Evolutionary conservation across 805 yeast genomes (phyloP), one percentile per base, ranked within the genome.

Genomic region (Naumovozyma castellii): DNA sequence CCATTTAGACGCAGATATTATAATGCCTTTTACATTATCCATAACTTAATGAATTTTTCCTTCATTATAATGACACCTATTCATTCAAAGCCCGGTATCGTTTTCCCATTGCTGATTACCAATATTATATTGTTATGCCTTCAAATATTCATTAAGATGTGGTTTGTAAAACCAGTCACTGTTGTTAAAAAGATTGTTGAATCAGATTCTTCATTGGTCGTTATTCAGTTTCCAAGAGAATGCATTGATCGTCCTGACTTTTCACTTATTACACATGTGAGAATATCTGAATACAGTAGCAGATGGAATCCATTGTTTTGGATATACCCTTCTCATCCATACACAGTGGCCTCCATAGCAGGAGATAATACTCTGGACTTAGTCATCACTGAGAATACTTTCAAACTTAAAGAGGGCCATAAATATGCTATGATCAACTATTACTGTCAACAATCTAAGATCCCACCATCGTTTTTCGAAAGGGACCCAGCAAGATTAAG

Each of bases 41-140:
- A 83, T 55, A 71, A 76, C 39, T 28, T 73, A 3, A 64, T 75
- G 2, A 67, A 75, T 6, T 62, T 74, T 59, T 22, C 61, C 1
- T 65, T 72, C 40, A 57, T 78, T 3, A 47, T 66, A 1, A 47
- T 75, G 18, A 66, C 75, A 4, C 65, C 68, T 1, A 62, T 72
- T 38, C 94, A 83, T 59, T 84, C 92, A 1, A 69, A 90, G 44
- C 90, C 90, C 0, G 78, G 79, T 1, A 83, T 80, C 1, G 49
- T 62, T 0, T 46, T 65, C 15, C 64, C 65, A 4, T 60, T 51
- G 39, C 44, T 59, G 9, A 8, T 49, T 14, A 41, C 60, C 1
- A 58, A 59, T 42, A 12, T 40, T 15, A 19, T 37, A 1, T 30
- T 57, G 13, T 28, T 57, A 13, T 13, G 41, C 4, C 30, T 53